Evolutionary conservation across 1,284 basidiomycete species (phyloP).

Genomic region (Sporisorium exsertum): DNA sequence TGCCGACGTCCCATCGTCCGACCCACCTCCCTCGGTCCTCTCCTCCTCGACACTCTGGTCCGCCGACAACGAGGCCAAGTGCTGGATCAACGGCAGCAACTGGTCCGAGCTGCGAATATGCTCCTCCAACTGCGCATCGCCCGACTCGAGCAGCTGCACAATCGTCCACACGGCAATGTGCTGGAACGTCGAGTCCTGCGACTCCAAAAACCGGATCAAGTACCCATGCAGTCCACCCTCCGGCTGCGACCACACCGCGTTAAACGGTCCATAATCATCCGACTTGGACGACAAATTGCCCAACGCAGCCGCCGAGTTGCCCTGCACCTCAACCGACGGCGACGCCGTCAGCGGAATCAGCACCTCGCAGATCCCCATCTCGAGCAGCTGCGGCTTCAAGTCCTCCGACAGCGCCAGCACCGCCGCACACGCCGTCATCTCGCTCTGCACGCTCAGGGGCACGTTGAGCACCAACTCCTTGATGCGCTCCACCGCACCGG

Average conservation of each 20-base stretch:
- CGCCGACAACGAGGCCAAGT: constrained; percentile 43
- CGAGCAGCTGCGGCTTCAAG: constrained; percentile 75
- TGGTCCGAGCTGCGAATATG: constrained; percentile 61
- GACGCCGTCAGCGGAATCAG: constrained; percentile 96
- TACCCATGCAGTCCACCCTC: constrained; percentile 97
- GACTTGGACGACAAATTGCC: constrained; percentile 93
- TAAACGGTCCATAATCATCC: constrained; percentile 97
- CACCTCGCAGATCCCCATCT: constrained; percentile 98
- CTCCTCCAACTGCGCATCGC: constrained; percentile 74
- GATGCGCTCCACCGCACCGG: constrained; percentile 97
- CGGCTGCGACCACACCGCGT: constrained; percentile 97
- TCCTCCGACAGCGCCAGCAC: constrained; percentile 67
- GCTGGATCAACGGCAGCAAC: constrained; percentile 62
- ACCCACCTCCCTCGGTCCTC: constrained; percentile 40
- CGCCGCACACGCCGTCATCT: constrained; percentile 99
- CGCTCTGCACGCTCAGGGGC: constrained; percentile 95
- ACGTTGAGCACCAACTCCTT: constrained; percentile 96
- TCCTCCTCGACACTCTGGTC: constrained; percentile 52
- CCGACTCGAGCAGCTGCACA: constrained; percentile 93
- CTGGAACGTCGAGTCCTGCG: constrained; percentile 97
- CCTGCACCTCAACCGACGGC: constrained; percentile 96
- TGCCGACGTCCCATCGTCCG: constrained; percentile 58
- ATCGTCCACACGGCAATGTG: constrained; percentile 97
- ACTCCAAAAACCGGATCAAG: constrained; percentile 91
- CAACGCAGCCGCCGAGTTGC: constrained; percentile 96